Evolutionary conservation across 805 yeast genomes (phyloP).

Genomic region (Hanseniaspora thailandica): DNA sequence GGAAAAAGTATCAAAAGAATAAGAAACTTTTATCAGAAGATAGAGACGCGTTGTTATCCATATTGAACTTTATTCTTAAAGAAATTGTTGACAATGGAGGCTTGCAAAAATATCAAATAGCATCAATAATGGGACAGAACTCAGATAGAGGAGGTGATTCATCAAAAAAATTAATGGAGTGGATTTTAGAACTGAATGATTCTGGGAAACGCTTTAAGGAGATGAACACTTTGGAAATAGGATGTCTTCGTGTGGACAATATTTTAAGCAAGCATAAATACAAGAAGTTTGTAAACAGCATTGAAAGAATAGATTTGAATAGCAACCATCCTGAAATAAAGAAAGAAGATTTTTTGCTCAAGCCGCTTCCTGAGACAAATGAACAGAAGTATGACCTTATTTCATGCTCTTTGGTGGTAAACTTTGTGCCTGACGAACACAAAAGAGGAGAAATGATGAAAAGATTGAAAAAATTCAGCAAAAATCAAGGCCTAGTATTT

Average conservation of each 20-base stretch:
- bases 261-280: constrained; percentile 43
- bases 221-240: constrained; percentile 61
- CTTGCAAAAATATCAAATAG: constrained; percentile 63
- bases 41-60: constrained; percentile 11
- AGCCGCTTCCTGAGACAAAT: constrained; percentile 42
- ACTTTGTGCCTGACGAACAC: constrained; percentile 66
- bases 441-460: constrained; percentile 69
- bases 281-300: constrained; percentile 35
- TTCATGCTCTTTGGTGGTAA: constrained; percentile 77
- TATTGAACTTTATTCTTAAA: constrained; percentile 44
- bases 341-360: constrained; percentile 75
- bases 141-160: constrained; percentile 80
- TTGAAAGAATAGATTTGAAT: constrained; percentile 64
- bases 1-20: constrained; percentile 18
- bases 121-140: constrained; percentile 77
- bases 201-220: background rate
- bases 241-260: constrained; percentile 62
- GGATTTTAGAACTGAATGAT: constrained; percentile 40
- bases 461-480: constrained; percentile 41
- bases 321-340: constrained; percentile 60
- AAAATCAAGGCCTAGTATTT: constrained; percentile 36
- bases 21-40: constrained; percentile 14
- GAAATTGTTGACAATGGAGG: constrained; percentile 66
- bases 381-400: constrained; percentile 48
- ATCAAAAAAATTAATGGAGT: constrained; percentile 63